Conservation (phyloP, 1,139 yeast genomes). For the Pneumocystis oryctolagi region DNA sequence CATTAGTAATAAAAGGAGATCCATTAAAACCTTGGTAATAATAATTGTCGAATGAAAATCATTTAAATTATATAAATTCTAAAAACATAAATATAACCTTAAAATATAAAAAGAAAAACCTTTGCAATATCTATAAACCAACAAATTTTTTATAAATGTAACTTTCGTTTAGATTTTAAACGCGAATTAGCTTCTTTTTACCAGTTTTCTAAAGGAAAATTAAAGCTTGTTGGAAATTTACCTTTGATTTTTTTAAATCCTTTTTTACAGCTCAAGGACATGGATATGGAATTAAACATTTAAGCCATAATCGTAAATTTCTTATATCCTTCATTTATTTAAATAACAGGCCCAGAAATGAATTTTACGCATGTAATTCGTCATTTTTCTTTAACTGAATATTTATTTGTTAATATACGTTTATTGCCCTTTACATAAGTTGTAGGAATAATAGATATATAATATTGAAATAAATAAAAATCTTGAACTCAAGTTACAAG, state of each 20-base stretch:
- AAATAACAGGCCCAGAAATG: constrained; percentile 28
- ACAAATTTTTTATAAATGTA: not conserved
- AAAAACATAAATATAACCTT: not conserved
- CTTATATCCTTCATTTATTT: not conserved
- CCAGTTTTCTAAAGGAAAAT: not conserved
- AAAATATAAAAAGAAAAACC: not conserved
- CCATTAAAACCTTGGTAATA: constrained; percentile 13
- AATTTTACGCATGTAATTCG: constrained; percentile 75
- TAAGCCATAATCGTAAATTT: constrained; percentile 7
- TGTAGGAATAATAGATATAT: constrained; percentile 73
- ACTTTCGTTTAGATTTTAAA: not conserved
- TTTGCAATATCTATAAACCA: constrained; percentile 1
- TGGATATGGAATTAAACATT: constrained; percentile 30
- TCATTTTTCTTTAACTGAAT: constrained; percentile 59
- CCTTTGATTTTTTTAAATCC: not conserved
- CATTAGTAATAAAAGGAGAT: not conserved
- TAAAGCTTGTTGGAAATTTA: not conserved
- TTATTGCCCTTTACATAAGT: constrained; percentile 50
- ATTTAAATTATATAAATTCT: not conserved
- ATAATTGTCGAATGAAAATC: not conserved
- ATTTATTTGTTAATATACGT: constrained; percentile 67
- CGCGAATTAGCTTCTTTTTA: not conserved
- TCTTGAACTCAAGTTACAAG: too few relatives aligned
- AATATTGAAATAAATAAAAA: constrained; percentile 36
- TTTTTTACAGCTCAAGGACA: constrained; percentile 52